These are phyloP conservation scores for Gaultheria prostrata DNA, from an alignment of 148 eudicot species.

Conservation along the genomic window DNA sequence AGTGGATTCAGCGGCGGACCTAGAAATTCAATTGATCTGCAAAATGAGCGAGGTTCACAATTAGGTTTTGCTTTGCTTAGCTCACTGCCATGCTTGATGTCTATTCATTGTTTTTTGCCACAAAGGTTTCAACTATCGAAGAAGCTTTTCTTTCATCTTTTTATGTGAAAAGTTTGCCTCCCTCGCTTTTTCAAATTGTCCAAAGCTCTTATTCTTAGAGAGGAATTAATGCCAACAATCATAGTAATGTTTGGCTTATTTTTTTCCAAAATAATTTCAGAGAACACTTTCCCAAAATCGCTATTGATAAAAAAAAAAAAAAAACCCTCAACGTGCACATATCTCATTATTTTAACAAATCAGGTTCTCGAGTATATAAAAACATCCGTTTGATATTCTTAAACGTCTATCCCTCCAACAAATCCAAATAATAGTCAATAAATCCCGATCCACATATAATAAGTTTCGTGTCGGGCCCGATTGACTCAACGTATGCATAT, in stretches of 20 bases:
- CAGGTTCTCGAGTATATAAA: not conserved
- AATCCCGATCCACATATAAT: not conserved
- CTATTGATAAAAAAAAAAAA: not conserved
- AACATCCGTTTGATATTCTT: not conserved
- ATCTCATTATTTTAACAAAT: not conserved
- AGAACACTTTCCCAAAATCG: not conserved
- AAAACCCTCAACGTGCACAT: not conserved
- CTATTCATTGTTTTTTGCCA: not conserved
- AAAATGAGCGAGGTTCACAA: not conserved
- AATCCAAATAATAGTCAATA: not conserved
- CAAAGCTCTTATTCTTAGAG: not conserved
- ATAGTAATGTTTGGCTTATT: not conserved
- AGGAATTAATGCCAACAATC: not conserved
- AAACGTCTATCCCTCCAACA: not conserved
- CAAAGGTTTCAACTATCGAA: not conserved
- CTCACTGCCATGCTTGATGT: slow-evolving; percentile 3
- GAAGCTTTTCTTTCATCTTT: slow-evolving; percentile 7
- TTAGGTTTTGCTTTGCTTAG: not conserved
- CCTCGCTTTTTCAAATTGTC: not conserved
- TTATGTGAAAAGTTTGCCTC: not conserved
- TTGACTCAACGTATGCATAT: not conserved
- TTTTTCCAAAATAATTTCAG: not conserved
- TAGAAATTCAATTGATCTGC: no score
- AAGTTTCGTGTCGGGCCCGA: not conserved
- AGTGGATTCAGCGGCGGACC: no score